Percentiles rank a stretch among this genome's conserved stretches.
Conservation (phyloP, 371 early-diverging fungal species). For the Lichtheimia ornata region DNA sequence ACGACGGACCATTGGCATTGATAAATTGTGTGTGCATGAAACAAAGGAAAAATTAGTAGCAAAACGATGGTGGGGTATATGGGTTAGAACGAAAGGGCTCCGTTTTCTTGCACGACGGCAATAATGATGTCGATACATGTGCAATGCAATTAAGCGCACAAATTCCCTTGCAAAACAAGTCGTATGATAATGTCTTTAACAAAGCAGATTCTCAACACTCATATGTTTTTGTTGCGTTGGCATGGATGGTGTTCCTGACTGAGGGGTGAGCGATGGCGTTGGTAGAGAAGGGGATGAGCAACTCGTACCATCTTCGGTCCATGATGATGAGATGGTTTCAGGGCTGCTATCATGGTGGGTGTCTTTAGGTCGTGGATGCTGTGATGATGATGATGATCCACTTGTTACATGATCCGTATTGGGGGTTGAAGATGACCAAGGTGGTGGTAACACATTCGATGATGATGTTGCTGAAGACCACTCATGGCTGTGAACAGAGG, state of each 20-base stretch:
- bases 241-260: background rate
- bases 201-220: slow-evolving; percentile 20
- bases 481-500: slow-evolving; percentile 3
- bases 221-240: slow-evolving; percentile 13
- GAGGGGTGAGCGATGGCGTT: slow-evolving; percentile 14
- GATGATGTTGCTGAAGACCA: slow-evolving; percentile 7
- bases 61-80: no score
- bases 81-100: no score
- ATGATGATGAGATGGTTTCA: slow-evolving; percentile 7
- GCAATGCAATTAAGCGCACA: no score
- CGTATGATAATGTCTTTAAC: background rate
- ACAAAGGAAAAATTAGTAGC: no score
- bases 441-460: background rate
- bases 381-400: background rate
- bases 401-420: background rate
- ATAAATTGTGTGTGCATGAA: no score
- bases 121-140: no score
- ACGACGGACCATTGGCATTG: no score
- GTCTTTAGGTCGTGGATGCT: no score
- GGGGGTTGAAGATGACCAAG: background rate
- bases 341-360: background rate
- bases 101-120: no score
- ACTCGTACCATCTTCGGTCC: slow-evolving; percentile 8
- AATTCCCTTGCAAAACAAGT: no score
- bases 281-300: slow-evolving; percentile 11